Evolutionary conservation across 768 basidiomycete species (phyloP).

Genomic region (Xerocomellus dryophilus): DNA sequence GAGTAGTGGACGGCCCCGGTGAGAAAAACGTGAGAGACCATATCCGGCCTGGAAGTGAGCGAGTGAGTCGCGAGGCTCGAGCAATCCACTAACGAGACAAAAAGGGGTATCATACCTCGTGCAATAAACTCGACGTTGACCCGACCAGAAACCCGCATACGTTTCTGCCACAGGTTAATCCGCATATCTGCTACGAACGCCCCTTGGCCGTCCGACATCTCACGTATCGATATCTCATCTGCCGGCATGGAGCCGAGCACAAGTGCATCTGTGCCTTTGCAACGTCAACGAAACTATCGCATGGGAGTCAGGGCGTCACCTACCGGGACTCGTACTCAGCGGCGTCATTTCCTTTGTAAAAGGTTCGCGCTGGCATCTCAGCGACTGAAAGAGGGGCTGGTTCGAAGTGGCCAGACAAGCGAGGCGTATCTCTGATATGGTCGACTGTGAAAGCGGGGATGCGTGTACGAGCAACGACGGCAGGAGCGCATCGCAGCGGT

Average conservation of each 20-base stretch:
- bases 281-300: not conserved
- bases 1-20: slow-evolving; percentile 3
- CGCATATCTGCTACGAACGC: slow-evolving; percentile 47
- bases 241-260: slow-evolving; percentile 42
- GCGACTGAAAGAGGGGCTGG: slow-evolving; percentile 26
- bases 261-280: slow-evolving; percentile 46
- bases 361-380: slow-evolving; percentile 15
- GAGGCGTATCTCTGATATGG: slow-evolving; percentile 58
- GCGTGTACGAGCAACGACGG: slow-evolving; percentile 54
- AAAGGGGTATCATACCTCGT: slow-evolving; percentile 32
- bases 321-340: slow-evolving; percentile 14
- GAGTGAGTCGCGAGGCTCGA: not conserved
- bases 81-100: not conserved
- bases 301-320: not conserved
- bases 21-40: slow-evolving; percentile 28
- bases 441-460: slow-evolving; percentile 39
- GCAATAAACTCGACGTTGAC: slow-evolving; percentile 68
- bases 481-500: slow-evolving; percentile 41
- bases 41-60: slow-evolving; percentile 20
- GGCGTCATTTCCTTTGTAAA: slow-evolving; percentile 10
- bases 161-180: slow-evolving; percentile 60
- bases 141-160: slow-evolving; percentile 61
- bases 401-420: slow-evolving; percentile 49
- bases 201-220: slow-evolving; percentile 44
- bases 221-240: slow-evolving; percentile 56